Evolutionary conservation across 768 basidiomycete species (phyloP).

Genomic region (Agrocybe chaxingu): DNA sequence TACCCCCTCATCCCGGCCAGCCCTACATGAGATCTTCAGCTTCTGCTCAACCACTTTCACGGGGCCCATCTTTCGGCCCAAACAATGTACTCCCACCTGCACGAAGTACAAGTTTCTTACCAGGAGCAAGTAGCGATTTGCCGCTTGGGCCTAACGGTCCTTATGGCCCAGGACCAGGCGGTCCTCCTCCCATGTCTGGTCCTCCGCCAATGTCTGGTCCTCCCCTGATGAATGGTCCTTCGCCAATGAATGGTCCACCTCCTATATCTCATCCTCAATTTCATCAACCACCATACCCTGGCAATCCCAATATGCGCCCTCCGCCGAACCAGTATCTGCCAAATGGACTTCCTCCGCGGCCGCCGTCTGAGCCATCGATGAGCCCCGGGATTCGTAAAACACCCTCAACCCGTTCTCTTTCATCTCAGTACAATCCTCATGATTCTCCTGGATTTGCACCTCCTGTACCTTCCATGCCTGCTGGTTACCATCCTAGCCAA

Average conservation of each 20-base stretch:
- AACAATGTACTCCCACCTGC: conserved; percentile 33
- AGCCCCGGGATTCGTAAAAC: conserved; percentile 43
- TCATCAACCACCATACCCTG: conserved; percentile 15
- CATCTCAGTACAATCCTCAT: conserved; percentile 46
- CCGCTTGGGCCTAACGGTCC: conserved; percentile 20
- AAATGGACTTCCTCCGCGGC: conserved; percentile 31
- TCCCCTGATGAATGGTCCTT: not conserved
- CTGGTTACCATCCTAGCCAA: conserved; percentile 26
- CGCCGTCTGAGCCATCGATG: conserved; percentile 46
- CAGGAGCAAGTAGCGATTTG: conserved; percentile 17
- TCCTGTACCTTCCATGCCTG: conserved; percentile 40
- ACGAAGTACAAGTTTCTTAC: conserved; percentile 32
- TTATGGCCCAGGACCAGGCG: conserved; percentile 11
- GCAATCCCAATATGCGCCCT: conserved; percentile 13
- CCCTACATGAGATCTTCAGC: conserved; percentile 19
- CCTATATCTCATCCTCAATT: not conserved
- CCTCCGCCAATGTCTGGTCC: conserved; percentile 14
- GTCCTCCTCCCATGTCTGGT: conserved; percentile 8
- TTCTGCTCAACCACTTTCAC: conserved; percentile 30
- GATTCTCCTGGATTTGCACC: conserved; percentile 33
- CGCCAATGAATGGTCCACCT: not conserved
- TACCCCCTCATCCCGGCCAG: conserved; percentile 7
- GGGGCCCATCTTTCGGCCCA: conserved; percentile 27
- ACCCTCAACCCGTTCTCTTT: conserved; percentile 57
- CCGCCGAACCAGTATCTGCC: conserved; percentile 17